Evolutionary conservation across 352 stramenopile genomes (phyloP).

Genomic region (Phytophthora podocarpi): DNA sequence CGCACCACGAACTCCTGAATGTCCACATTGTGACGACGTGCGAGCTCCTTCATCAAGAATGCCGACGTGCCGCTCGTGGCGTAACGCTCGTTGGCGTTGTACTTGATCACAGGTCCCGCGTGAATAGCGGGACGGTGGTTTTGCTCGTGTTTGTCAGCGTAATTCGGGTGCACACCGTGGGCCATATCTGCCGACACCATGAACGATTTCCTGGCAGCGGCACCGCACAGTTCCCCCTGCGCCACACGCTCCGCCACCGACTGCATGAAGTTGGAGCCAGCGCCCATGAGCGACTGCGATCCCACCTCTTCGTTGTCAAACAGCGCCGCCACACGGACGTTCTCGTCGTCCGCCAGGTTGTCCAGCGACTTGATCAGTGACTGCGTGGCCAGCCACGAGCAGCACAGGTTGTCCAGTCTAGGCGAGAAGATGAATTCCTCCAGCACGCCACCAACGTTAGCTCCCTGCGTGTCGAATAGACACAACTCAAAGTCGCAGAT

Average conservation of each 20-base stretch:
- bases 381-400: constrained; percentile 93
- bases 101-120: constrained; percentile 98
- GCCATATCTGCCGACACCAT: constrained; percentile 96
- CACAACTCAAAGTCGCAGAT: constrained; percentile 98
- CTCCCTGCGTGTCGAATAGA: constrained; percentile 96
- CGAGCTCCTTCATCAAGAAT: constrained; percentile 93
- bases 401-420: constrained; percentile 97
- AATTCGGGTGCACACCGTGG: constrained; percentile 98
- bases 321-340: constrained; percentile 93
- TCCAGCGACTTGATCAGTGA: constrained; percentile 83
- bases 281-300: constrained; percentile 87
- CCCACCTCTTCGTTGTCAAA: constrained; percentile 99
- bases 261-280: constrained; percentile 83
- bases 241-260: constrained; percentile 66
- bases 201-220: constrained; percentile 72
- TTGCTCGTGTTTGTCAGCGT: constrained; percentile 95
- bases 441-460: constrained; percentile 90
- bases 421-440: constrained; percentile 97
- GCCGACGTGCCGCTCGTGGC: constrained; percentile 94
- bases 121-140: constrained; percentile 93
- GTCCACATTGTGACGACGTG: constrained; percentile 78
- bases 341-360: constrained; percentile 70
- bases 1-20: constrained; percentile 97
- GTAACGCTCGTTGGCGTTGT: constrained; percentile 98
- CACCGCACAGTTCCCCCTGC: constrained; percentile 56